Base-by-base conservation (phyloP, 2,329 filamentous ascomycete species). In the Cryoendolithus antarcticus region DNA sequence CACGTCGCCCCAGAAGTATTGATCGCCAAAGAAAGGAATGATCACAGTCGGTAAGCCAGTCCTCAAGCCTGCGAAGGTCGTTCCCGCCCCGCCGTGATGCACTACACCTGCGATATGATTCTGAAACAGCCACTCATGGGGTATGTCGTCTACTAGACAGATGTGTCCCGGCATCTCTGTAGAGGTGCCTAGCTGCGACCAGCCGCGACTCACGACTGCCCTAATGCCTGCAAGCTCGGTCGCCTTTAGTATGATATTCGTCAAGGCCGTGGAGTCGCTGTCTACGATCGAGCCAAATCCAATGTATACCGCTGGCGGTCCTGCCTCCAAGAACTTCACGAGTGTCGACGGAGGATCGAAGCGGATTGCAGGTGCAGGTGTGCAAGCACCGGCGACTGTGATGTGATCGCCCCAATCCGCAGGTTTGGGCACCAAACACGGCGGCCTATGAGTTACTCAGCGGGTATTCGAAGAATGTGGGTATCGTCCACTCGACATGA, bases 281-380 rank as follows among this genome's bases (percentile, higher is more conserved):
- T 86, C 75, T 2, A 88, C 82, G 37, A 86, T 88, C 0, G 78
- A 84, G 1, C 82, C 82, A 50, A 88, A 88, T 0, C 82, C 82
- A 44, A 88, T 82, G 51, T 88, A 88, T 0, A 88, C 71, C 0
- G 83, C 82, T 3, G 80, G 73, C 1, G 78, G 72, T 0, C 82
- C 82, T 15, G 67, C 69, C 9, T 67, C 67, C 1, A 88, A 64
- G 47, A 86, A 88, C 0, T 64, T 63, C 0, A 67, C 67, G 6
- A 89, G 65, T 2, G 80, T 77, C 1, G 72, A 66, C 0, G 74
- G 68, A 0, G 83, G 81, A 0, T 66, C 75, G 49, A 75, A 88
- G n/a, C 71, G 70, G 0, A 73, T 73, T 2, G 79, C 75, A 6
- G 81, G 15, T 5, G 5, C 15, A 3, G 15, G 15, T 19, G 6